Percentiles rank a stretch among this genome's conserved stretches.
These are phyloP conservation scores for Claviceps quebecensis DNA, from an alignment of 2,329 filamentous ascomycete genomes.

Conservation along the genomic window DNA sequence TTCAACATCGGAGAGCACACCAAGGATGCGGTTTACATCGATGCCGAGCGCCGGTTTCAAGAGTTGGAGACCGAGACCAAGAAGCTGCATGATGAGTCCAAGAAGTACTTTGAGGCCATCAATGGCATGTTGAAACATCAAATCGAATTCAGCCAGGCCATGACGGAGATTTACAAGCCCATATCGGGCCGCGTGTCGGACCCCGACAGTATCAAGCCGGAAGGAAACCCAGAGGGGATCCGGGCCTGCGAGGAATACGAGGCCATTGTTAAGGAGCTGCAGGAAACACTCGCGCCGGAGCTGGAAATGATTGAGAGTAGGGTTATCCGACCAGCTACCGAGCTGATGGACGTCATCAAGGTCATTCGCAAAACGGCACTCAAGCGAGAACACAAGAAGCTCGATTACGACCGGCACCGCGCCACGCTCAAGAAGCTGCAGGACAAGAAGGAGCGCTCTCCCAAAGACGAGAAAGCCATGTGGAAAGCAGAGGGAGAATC, in stretches of 20 bases:
- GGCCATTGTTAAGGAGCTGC: conserved; percentile 74
- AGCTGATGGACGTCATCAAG: conserved; percentile 90
- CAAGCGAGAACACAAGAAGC: conserved; percentile 94
- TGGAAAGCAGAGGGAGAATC: conserved; percentile 91
- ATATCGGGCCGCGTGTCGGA: conserved; percentile 94
- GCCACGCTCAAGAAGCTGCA: conserved; percentile 80
- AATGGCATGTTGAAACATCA: conserved; percentile 96
- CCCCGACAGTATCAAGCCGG: conserved; percentile 64
- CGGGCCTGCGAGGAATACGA: conserved; percentile 95
- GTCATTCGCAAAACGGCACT: conserved; percentile 74
- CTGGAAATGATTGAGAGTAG: conserved; percentile 93
- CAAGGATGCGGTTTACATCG: conserved; percentile 87
- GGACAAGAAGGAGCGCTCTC: conserved; percentile 90
- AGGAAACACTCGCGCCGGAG: conserved; percentile 78
- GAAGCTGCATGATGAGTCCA: conserved; percentile 89
- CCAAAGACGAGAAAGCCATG: conserved; percentile 94
- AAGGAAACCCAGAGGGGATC: conserved; percentile 88
- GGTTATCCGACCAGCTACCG: conserved; percentile 82
- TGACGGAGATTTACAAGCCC: conserved; percentile 94
- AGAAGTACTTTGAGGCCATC: conserved; percentile 95
- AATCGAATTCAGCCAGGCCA: conserved; percentile 94
- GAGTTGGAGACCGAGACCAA: conserved; percentile 95
- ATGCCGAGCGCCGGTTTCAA: conserved; percentile 84
- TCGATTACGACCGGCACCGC: conserved; percentile 86
- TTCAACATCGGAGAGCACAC: conserved; percentile 95